Conservation (phyloP, 208 protist genomes). For the Trypanosoma rangeli region DNA sequence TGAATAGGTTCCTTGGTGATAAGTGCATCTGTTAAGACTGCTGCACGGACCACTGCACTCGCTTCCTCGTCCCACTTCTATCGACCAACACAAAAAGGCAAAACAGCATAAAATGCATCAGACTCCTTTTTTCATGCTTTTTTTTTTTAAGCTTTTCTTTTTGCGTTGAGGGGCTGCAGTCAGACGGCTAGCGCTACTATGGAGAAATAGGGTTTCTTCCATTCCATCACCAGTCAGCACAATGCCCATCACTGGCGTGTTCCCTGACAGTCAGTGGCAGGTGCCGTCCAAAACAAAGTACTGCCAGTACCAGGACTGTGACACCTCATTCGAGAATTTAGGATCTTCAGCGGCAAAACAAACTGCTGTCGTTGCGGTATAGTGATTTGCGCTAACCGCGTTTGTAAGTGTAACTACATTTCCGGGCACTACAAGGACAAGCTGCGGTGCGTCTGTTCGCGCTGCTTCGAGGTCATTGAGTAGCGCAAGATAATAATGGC, state of each 20-base stretch:
- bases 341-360: conserved; percentile 48
- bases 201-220: background rate
- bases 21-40: no score
- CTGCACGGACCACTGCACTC: no score
- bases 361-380: conserved; percentile 78
- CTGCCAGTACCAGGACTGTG: conserved; percentile 77
- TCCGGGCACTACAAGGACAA: conserved; percentile 46
- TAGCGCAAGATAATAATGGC: conserved; percentile 30
- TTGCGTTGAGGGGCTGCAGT: no score
- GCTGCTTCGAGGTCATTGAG: conserved; percentile 45
- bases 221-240: conserved; percentile 17
- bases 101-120: no score
- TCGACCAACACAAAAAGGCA: no score
- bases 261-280: conserved; percentile 59
- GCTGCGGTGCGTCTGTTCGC: conserved; percentile 47
- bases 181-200: no score
- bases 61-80: no score
- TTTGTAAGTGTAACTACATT: conserved; percentile 23
- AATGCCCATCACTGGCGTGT: conserved; percentile 42
- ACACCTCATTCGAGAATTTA: conserved; percentile 42
- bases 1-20: no score
- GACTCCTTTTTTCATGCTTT: no score
- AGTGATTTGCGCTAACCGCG: conserved; percentile 57
- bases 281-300: conserved; percentile 32
- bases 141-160: no score